Evolutionary conservation across 331 rosid species (phyloP).

Genomic region (Acacia concinna): DNA sequence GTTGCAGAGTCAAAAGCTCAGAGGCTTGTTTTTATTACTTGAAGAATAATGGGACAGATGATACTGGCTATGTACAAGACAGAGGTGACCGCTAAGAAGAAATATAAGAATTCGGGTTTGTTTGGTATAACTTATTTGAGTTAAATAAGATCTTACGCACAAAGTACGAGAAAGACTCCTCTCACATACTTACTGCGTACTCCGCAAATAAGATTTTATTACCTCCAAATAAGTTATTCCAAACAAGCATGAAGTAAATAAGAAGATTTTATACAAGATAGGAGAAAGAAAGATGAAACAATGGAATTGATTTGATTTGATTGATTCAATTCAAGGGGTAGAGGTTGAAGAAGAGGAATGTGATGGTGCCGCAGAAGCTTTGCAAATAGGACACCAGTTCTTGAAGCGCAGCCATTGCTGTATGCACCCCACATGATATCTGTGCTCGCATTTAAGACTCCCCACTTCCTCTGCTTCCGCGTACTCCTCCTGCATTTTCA

Average conservation of each 20-base stretch:
- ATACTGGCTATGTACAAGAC: constrained; percentile 53
- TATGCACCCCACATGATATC: constrained; percentile 69
- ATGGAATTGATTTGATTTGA: not conserved
- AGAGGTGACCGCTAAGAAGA: constrained; percentile 29
- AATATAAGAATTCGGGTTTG: too few species aligned
- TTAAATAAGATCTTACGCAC: too few species aligned
- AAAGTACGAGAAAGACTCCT: too few species aligned
- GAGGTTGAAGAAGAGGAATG: constrained; percentile 26
- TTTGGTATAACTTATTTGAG: too few species aligned
- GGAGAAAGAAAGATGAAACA: constrained; percentile 23
- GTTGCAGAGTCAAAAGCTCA: constrained; percentile 29
- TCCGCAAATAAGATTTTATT: too few species aligned
- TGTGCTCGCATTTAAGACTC: constrained; percentile 72
- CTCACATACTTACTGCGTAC: too few species aligned
- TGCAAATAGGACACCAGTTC: constrained; percentile 99
- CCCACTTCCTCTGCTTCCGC: constrained; percentile 73
- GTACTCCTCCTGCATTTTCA: constrained; percentile 74
- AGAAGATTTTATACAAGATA: constrained; percentile 51
- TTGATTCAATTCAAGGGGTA: constrained; percentile 23
- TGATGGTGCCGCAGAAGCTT: constrained; percentile 58
- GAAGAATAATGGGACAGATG: constrained; percentile 29
- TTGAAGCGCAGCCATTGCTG: constrained; percentile 88
- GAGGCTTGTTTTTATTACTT: constrained; percentile 61
- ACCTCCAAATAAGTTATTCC: too few species aligned
- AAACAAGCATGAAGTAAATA: too few species aligned